Conservation (phyloP, 495 filamentous ascomycete genomes). For the Elaphomyces granulatus region DNA sequence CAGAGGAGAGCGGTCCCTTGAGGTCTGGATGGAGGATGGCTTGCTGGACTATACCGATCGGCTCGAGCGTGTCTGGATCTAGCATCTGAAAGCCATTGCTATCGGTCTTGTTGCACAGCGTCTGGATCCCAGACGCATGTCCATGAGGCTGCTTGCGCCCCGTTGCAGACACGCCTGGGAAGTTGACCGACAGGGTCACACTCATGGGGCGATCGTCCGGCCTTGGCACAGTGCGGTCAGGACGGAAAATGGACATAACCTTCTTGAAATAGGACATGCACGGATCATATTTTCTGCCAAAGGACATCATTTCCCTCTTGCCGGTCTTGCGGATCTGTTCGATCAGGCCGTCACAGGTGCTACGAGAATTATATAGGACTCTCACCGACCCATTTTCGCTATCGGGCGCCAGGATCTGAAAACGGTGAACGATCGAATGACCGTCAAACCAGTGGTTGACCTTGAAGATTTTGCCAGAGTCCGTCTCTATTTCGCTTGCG, state of each 20-base stretch:
- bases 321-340: slow-evolving; percentile 42
- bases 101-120: slow-evolving; percentile 49
- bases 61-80: slow-evolving; percentile 56
- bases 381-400: slow-evolving; percentile 14
- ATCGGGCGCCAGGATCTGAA: slow-evolving; percentile 40
- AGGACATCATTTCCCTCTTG: slow-evolving; percentile 28
- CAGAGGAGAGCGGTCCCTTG: slow-evolving; percentile 43
- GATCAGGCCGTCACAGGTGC: slow-evolving; percentile 41
- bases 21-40: slow-evolving; percentile 46
- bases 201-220: slow-evolving; percentile 13
- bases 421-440: slow-evolving; percentile 60
- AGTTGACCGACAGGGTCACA: slow-evolving; percentile 45
- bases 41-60: slow-evolving; percentile 45
- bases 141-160: slow-evolving; percentile 3
- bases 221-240: neutral
- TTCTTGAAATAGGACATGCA: slow-evolving; percentile 56
- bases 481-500: slow-evolving; percentile 38
- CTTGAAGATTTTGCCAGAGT: slow-evolving; percentile 38
- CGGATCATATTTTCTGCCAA: slow-evolving; percentile 52
- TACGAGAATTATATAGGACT: slow-evolving; percentile 61
- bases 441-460: slow-evolving; percentile 68
- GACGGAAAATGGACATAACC: slow-evolving; percentile 39
- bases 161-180: slow-evolving; percentile 31
- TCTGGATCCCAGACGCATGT: slow-evolving; percentile 23
- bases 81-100: slow-evolving; percentile 39